phyloP scores from a whole-genome alignment of 768 basidiomycete genomes.

The Boletus coccyginus region DNA sequence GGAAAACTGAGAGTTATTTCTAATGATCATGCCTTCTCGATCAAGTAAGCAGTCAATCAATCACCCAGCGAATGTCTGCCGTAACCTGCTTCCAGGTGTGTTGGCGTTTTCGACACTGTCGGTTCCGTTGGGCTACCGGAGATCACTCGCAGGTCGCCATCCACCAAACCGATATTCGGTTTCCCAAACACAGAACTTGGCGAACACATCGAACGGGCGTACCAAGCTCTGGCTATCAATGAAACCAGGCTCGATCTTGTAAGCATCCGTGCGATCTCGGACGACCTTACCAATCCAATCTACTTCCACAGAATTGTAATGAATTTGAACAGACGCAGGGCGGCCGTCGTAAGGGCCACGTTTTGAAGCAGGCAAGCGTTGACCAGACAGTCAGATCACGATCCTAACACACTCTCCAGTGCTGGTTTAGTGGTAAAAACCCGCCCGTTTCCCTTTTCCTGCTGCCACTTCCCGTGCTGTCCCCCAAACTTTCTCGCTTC shows the following conservation, averaged over 20 bases:
- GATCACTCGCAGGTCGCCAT: conserved; percentile 43
- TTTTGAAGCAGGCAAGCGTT: conserved; percentile 55
- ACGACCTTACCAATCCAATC: background rate
- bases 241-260: conserved; percentile 70
- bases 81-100: conserved; percentile 41
- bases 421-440: conserved; percentile 64
- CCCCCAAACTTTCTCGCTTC: too few relatives aligned
- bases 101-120: conserved; percentile 79
- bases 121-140: conserved; percentile 70
- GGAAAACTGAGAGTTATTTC: conserved; percentile 54
- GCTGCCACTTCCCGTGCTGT: too few relatives aligned
- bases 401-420: conserved; percentile 36
- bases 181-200: conserved; percentile 61
- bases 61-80: background rate
- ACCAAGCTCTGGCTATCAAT: conserved; percentile 70
- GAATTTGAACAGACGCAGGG: conserved; percentile 59
- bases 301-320: conserved; percentile 45
- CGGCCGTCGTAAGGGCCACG: conserved; percentile 53
- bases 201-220: conserved; percentile 60
- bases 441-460: background rate
- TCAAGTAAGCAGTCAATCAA: conserved; percentile 48
- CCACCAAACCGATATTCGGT: conserved; percentile 55
- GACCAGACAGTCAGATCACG: background rate
- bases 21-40: conserved; percentile 47
- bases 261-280: conserved; percentile 20